Conservation (phyloP, 331 rosid genomes). For the Stylosanthes scabra region DNA sequence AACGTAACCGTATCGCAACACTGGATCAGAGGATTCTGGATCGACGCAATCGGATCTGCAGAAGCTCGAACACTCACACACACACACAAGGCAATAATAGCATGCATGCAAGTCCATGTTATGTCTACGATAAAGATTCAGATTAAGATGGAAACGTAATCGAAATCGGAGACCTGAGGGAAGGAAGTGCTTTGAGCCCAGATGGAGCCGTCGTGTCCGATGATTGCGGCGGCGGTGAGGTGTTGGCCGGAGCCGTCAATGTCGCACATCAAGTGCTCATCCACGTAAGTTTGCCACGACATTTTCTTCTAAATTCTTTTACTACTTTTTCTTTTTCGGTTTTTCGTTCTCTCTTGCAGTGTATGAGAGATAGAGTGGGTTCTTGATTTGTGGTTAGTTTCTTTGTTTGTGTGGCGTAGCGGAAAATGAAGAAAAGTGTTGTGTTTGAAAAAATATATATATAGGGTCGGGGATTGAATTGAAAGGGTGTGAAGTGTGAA, state of each 20-base stretch:
- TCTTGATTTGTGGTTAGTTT: too few relatives aligned
- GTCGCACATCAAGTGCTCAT: conserved; percentile 97
- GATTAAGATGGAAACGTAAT: neutral
- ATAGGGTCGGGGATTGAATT: neutral
- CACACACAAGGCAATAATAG: neutral
- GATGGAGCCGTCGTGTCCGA: conserved; percentile 80
- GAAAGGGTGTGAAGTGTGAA: neutral
- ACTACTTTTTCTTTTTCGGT: too few relatives aligned
- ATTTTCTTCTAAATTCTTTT: conserved; percentile 41
- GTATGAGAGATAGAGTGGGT: neutral
- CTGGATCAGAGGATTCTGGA: neutral
- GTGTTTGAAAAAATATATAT: neutral
- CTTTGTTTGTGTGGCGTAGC: neutral
- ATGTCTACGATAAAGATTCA: neutral
- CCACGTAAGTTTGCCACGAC: conserved; percentile 98
- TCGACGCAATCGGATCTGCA: neutral
- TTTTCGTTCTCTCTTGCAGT: neutral
- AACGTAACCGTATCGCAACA: neutral
- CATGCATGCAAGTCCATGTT: neutral
- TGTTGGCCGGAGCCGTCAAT: conserved; percentile 83
- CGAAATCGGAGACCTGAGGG: conserved; percentile 65
- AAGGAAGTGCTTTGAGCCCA: conserved; percentile 95
- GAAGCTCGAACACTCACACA: neutral
- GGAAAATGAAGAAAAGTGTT: neutral
- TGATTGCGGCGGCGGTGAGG: conserved; percentile 77